Base-by-base conservation (phyloP, 2,329 filamentous ascomycete genomes). In the Trichothecium sympodiale region DNA sequence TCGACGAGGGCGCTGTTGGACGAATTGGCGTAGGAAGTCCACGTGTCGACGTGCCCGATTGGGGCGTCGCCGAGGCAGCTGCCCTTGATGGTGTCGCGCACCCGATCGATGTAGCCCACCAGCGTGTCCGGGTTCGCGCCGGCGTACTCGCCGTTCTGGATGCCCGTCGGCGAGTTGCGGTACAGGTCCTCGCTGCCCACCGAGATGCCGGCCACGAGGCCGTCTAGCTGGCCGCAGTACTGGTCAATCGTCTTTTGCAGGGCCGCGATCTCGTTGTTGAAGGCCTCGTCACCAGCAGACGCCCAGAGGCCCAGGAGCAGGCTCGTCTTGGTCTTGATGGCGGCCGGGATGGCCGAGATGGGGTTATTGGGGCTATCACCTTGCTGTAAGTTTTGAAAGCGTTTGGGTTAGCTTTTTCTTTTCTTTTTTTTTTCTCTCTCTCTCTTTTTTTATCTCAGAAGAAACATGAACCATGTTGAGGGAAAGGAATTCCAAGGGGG, bases 1-100 rank as follows among this genome's bases (percentile, higher is more conserved):
- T 77, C 65, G 40, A 85, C 76, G 40, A 93, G 76, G 29, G 69
- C 74, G 33, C 61, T 59, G 70, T 89, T 93, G 51, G 78, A 74
- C 35, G 61, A 57, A 57, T 93, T 86, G 53, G 76, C 75, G 68
- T 77, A 88, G 35, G 74, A 75, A 26, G 80, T 86, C 85, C 85
- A 94, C 35, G 87, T 93, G 54, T 94, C 87, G 53, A 94, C 86
- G 59, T 94, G 87, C 35, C 86, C 86, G 41, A 94, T 65, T 14
- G 74, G 65, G 31, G 65, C 69, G 17, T 60, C 59, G 27, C 68
- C 61, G 17, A 83, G 62, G 33, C 61, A 52, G 12, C 83, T 86
- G 40, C 72, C 73, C 18, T 69, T 52, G 50, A 93, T 73, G 41
- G 73, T 65, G 18, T 64, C 56, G 43, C 77, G 75, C 40, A 83